phyloP scores from a whole-genome alignment of 495 filamentous ascomycete species.

The Stereocaulon alpinum region DNA sequence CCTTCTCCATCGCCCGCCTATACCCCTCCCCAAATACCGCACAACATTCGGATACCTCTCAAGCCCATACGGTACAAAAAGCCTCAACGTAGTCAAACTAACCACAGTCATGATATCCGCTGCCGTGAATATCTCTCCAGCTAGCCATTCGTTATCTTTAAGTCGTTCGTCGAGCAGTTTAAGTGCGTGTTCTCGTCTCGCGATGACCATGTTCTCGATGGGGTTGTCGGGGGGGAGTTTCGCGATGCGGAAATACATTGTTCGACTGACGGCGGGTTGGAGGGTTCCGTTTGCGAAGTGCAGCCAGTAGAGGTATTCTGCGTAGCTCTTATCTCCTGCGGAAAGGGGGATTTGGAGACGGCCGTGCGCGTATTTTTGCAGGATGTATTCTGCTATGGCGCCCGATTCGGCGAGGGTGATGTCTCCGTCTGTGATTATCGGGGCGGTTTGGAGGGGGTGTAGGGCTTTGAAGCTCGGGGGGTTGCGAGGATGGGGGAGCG shows the following conservation, averaged over 20 bases:
- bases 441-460: slow-evolving; percentile 42
- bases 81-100: slow-evolving; percentile 44
- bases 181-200: slow-evolving; percentile 23
- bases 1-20: slow-evolving; percentile 34
- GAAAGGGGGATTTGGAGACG: slow-evolving; percentile 32
- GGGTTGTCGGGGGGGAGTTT: slow-evolving; percentile 8
- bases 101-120: slow-evolving; percentile 52
- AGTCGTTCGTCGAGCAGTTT: slow-evolving; percentile 37
- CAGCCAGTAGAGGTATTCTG: slow-evolving; percentile 51
- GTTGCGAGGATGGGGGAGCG: slow-evolving; percentile 41
- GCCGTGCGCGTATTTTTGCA: slow-evolving; percentile 39
- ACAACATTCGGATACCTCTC: slow-evolving; percentile 34
- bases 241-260: background rate
- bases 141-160: slow-evolving; percentile 40
- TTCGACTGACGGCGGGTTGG: slow-evolving; percentile 29
- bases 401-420: slow-evolving; percentile 44
- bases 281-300: slow-evolving; percentile 51
- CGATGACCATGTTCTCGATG: slow-evolving; percentile 16
- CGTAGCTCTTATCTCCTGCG: slow-evolving; percentile 32
- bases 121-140: slow-evolving; percentile 47
- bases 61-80: slow-evolving; percentile 38
- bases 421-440: slow-evolving; percentile 44
- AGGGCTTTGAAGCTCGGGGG: slow-evolving; percentile 42
- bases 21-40: slow-evolving; percentile 40
- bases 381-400: slow-evolving; percentile 48